These are phyloP conservation scores for Graphiopsis chlorocephala DNA, from an alignment of 2,329 filamentous ascomycete genomes.

Conservation along the genomic window DNA sequence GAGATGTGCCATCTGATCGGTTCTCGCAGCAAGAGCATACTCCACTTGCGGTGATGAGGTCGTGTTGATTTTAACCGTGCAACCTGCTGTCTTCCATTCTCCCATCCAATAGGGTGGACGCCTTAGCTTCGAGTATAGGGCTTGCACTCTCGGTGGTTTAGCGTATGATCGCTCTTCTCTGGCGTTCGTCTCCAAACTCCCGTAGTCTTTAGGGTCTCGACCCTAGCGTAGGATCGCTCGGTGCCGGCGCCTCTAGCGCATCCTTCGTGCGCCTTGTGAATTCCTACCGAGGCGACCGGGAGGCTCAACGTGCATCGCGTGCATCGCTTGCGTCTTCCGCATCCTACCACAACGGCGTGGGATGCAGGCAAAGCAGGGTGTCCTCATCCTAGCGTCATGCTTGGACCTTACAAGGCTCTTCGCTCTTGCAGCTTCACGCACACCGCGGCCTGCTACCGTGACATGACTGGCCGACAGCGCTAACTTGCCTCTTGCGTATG, in stretches of 20 bases:
- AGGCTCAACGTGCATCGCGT: slow-evolving; percentile 5
- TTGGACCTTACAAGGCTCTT: not conserved
- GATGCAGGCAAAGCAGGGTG: not conserved
- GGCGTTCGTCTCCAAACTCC: not conserved
- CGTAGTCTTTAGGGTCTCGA: not conserved
- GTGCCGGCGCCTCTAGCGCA: not conserved
- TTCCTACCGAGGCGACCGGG: not conserved
- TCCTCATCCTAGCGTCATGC: not conserved
- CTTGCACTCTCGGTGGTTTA: not conserved
- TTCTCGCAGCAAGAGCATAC: not conserved
- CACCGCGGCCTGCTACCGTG: not conserved
- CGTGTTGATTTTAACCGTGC: not conserved
- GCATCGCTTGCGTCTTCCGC: not conserved
- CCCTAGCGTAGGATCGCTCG: not conserved
- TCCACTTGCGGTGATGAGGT: slow-evolving; percentile 1
- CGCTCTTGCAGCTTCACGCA: not conserved
- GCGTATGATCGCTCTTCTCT: not conserved
- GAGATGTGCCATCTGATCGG: not conserved
- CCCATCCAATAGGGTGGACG: not conserved
- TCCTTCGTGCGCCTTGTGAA: not conserved
- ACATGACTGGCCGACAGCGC: not conserved
- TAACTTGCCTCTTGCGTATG: not conserved
- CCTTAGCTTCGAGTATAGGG: not conserved
- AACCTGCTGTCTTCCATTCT: not conserved
- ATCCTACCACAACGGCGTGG: not conserved